Evolutionary conservation across 108 stramenopile species (phyloP), one percentile per base, ranked within the genome.

Genomic region (Parmales sp.): DNA sequence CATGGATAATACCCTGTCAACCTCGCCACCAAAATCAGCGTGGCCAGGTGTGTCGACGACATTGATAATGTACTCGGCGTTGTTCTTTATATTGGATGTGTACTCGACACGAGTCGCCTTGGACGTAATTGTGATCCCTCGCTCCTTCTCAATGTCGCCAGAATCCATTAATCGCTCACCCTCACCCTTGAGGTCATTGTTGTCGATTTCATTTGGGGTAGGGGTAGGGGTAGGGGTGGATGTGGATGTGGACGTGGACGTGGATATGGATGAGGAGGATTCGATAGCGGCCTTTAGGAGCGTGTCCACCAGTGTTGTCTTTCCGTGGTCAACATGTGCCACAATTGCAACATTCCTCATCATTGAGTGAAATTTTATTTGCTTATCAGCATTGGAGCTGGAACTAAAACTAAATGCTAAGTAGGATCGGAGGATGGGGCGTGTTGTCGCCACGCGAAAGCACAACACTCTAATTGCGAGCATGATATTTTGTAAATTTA

Each of bases 311-410:
- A 97, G 70, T 0, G 94, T 95, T 0, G 96, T 95, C 79, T 97
- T 97, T 45, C 98, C 98, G 73, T 99, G 98, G 72, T 99, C 98
- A 39, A 99, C 90, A 68, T 95, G 94, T 4, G 95, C 95, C 16
- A 95, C 88, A 51, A 98, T 94, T 64, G 86, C 90, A 19, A 97
- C 88, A 75, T 94, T 92, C 20, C 91, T 79, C 6, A 77, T 83
- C 19, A 16, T 9, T 16, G 9, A 16, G 16, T 44, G 43, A 44
- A 9, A 44, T n/a, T n/a, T n/a, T n/a, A n/a, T n/a, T n/a, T n/a
- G n/a, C n/a, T n/a, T n/a, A n/a, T n/a, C n/a, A n/a, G n/a, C n/a
- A n/a, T n/a, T n/a, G n/a, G n/a, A n/a, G n/a, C n/a, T n/a, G n/a
- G n/a, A n/a, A n/a, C n/a, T n/a, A n/a, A n/a, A n/a, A n/a, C n/a